Conservation (phyloP, 768 basidiomycete genomes). For the Tubosaeta brunneosetosa region DNA sequence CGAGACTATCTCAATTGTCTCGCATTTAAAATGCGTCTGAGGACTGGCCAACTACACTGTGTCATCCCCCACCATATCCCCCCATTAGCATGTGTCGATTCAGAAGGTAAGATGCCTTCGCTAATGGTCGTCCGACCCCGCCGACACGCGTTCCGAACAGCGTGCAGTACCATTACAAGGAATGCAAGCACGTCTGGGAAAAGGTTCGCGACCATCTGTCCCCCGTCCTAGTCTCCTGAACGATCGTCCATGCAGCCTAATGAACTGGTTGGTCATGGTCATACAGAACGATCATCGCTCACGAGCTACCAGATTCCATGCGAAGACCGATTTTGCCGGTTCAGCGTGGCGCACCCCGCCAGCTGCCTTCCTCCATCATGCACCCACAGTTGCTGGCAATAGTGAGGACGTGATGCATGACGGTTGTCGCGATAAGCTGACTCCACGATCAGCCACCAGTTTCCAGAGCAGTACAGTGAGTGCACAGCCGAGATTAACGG, state of each 20-base stretch:
- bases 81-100: conserved; percentile 57
- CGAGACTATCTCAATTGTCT: conserved; percentile 21
- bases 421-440: conserved; percentile 18
- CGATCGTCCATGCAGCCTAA: conserved; percentile 43
- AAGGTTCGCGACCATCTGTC: conserved; percentile 38
- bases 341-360: conserved; percentile 58
- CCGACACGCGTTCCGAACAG: conserved; percentile 33
- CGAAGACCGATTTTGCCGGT: conserved; percentile 62
- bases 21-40: conserved; percentile 24
- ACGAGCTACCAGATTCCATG: conserved; percentile 52
- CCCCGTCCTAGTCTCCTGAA: conserved; percentile 10
- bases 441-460: conserved; percentile 50
- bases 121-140: conserved; percentile 5
- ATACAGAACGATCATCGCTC: conserved; percentile 7
- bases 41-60: not conserved
- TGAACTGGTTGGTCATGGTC: conserved; percentile 43
- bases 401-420: conserved; percentile 43
- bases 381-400: conserved; percentile 67
- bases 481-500: conserved; percentile 8
- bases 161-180: conserved; percentile 58
- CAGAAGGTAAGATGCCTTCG: conserved; percentile 49
- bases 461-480: conserved; percentile 67
- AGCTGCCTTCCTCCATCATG: conserved; percentile 57
- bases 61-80: conserved; percentile 15
- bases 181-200: conserved; percentile 51